Evolutionary conservation across 495 filamentous ascomycete genomes (phyloP), one percentile per base, ranked within the genome.

Genomic region (Aspergillus nidulans): DNA sequence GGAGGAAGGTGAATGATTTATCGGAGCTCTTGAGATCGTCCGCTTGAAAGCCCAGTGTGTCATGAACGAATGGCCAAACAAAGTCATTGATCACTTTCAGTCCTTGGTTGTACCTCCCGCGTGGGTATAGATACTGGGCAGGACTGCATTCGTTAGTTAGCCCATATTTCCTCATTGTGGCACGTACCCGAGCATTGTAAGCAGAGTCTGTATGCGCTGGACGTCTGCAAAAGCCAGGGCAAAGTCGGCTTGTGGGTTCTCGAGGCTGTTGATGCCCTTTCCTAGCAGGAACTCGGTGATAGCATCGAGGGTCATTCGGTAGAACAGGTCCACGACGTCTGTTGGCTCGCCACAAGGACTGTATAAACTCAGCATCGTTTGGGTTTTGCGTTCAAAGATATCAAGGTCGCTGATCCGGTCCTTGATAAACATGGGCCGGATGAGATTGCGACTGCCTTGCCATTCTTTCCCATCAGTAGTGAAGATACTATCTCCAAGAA

Each of bases 241-340:
- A 53, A 85, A 83, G 25, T 76, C 69, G 18, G 67, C 67, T 47
- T 71, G 70, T 1, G 78, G 77, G 44, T 82, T 75, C n/a, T 67
- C 61, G 28, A 82, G 50, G 45, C 77, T 82, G 46, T 81, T 70
- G 48, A 80, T 76, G 50, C 74, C 76, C 1, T 70, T 63, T 8
- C 82, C 81, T 1, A 85, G 68, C 4, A 85, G 67, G 55, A 83
- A 85, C 49, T 84, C 79, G 10, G 81, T 84, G 10, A 80, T 79
- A 18, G 79, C 76, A 52, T 85, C 82, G 1, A 85, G 70, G 1
- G 81, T 82, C 70, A 77, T 73, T 20, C 73, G 67, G 52, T 73
- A 83, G 51, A 83, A 75, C 28, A 84, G 65, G 49, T 82, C 79
- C 64, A 76, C 69, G 1, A 79, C 69, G 51, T 83, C 69, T 6